A percentile compares a stretch with the other conserved stretches of the same genome.
Evolutionary conservation across 2,329 filamentous ascomycete genomes (phyloP).

Genomic region (Teratosphaeria viscida): DNA sequence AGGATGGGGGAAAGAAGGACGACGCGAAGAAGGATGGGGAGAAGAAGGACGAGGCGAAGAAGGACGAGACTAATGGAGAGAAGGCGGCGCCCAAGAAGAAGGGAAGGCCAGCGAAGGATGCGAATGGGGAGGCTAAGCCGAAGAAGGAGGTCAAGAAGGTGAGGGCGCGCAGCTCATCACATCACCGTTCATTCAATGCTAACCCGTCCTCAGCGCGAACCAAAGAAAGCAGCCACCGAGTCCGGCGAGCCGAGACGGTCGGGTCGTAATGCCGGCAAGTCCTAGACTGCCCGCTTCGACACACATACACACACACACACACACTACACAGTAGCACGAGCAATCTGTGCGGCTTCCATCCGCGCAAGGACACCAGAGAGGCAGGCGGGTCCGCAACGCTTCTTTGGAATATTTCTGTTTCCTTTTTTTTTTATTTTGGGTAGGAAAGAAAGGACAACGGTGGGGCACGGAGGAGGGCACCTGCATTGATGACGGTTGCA

Average conservation of each 20-base stretch:
- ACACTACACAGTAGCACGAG: not conserved
- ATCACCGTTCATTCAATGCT: not conserved
- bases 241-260: constrained; percentile 39
- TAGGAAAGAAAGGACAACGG: not conserved
- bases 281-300: not conserved
- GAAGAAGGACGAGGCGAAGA: constrained; percentile 20
- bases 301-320: not conserved
- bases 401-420: not conserved
- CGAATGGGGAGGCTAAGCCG: constrained; percentile 16
- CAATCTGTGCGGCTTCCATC: not conserved
- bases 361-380: not conserved
- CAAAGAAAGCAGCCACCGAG: constrained; percentile 41
- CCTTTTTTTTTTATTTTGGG: not conserved
- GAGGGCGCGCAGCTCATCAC: not conserved
- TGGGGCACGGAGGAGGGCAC: not conserved
- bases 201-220: constrained; percentile 22
- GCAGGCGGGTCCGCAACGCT: not conserved
- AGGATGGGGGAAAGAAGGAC: constrained; percentile 16
- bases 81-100: constrained; percentile 30
- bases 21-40: constrained; percentile 19
- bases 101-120: constrained; percentile 33
- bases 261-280: constrained; percentile 27
- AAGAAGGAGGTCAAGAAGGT: constrained; percentile 32
- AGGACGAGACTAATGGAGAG: constrained; percentile 13
- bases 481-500: not conserved